These are phyloP conservation scores for Scedosporium minutisporum DNA, from an alignment of 2,329 filamentous ascomycete species.

Conservation along the genomic window DNA sequence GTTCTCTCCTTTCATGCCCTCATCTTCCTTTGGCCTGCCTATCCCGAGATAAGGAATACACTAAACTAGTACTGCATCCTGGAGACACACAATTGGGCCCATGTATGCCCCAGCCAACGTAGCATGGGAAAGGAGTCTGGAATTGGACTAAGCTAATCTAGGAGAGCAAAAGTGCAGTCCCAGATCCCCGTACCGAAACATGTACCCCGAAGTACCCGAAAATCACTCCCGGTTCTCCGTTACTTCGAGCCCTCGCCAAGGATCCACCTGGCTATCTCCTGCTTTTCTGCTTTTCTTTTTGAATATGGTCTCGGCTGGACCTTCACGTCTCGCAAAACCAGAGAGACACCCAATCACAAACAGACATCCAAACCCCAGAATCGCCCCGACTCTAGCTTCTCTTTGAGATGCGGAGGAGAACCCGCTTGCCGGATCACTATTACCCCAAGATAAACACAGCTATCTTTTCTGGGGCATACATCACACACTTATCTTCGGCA, in stretches of 20 bases:
- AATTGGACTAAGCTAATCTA: no score
- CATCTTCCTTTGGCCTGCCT: no score
- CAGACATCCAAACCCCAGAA: background rate
- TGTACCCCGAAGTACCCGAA: background rate
- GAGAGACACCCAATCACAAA: background rate
- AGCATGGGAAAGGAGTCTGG: no score
- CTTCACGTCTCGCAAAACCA: background rate
- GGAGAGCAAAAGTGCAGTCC: background rate
- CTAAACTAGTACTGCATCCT: no score
- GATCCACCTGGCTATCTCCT: background rate
- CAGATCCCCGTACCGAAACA: background rate
- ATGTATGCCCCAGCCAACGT: no score
- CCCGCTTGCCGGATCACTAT: background rate
- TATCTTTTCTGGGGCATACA: background rate
- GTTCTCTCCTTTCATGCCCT: no score
- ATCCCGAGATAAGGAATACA: no score
- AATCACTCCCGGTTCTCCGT: background rate
- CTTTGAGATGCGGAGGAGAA: background rate
- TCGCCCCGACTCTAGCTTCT: background rate
- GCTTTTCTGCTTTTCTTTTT: background rate
- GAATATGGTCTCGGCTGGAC: conserved; percentile 1
- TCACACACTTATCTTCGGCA: background rate
- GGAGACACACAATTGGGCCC: no score
- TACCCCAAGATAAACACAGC: background rate
- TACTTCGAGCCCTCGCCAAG: background rate